These are phyloP conservation scores for Trichosporon coremiiforme DNA, from an alignment of 1,284 basidiomycete genomes.

Conservation along the genomic window DNA sequence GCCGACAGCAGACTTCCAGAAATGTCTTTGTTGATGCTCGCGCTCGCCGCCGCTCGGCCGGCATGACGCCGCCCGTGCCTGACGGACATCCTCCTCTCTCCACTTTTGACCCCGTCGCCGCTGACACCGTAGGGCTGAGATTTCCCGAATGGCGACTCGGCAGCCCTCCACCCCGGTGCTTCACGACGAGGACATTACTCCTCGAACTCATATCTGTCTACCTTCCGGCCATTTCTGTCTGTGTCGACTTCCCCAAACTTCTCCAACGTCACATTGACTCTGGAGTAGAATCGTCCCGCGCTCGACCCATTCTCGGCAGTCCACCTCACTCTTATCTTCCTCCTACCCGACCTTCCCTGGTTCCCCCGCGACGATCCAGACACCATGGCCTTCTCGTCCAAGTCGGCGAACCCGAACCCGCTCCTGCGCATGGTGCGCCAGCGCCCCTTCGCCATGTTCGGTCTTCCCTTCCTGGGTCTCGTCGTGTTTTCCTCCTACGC, in stretches of 20 bases:
- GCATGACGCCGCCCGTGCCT: not conserved
- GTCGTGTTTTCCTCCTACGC: constrained; percentile 88
- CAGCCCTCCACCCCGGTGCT: constrained; percentile 2
- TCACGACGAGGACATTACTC: not conserved
- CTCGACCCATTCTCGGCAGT: too few relatives aligned
- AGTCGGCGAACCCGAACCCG: constrained; percentile 58
- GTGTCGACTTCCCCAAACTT: too few relatives aligned
- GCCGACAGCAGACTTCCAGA: not conserved
- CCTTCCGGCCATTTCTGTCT: too few relatives aligned
- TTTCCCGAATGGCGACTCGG: constrained; percentile 5
- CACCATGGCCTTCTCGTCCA: constrained; percentile 62
- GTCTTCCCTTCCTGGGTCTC: constrained; percentile 80
- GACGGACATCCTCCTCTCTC: not conserved
- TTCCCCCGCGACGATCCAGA: too few relatives aligned
- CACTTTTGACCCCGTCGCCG: constrained; percentile 8
- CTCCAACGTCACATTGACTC: too few relatives aligned
- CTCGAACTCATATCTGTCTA: too few relatives aligned
- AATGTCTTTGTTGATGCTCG: not conserved
- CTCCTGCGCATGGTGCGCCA: constrained; percentile 46
- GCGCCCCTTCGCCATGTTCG: constrained; percentile 65
- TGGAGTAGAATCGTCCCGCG: too few relatives aligned
- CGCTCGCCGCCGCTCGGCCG: too few relatives aligned
- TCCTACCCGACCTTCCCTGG: too few relatives aligned
- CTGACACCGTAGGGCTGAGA: not conserved
- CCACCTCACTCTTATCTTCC: too few relatives aligned